Base-by-base conservation (phyloP, 2,329 filamentous ascomycete species). In the Penicillium sp. region DNA sequence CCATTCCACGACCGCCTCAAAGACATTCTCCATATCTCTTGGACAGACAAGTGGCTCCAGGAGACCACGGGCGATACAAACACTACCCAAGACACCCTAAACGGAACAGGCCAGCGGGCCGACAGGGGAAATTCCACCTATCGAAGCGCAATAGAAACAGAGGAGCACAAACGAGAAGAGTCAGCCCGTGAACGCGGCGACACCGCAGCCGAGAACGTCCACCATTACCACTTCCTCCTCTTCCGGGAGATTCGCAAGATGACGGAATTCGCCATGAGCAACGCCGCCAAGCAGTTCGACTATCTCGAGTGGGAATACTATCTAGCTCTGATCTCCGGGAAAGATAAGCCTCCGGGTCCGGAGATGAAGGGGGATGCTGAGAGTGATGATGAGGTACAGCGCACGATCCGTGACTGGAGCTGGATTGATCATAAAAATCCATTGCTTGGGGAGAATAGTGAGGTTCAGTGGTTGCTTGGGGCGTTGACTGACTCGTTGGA, bases 221-320 rank as follows among this genome's bases (percentile, higher is more conserved):
- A 77, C 50, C 81, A 81, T 59, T 81, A 73, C 49, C 72, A 72
- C 35, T 72, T 68, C 49, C 53, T 70, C 6, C 62, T 76, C 3
- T 65, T 74, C 43, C 64, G 65, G 7, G 70, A 75, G 44, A 60
- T 75, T 20, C 66, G 70, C 13, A 72, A 69, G 44, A 64, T 76
- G 48, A 68, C 74, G 46, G 54, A 65, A 7, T 69, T 74, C 42
- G 50, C 72, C 6, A 62, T 65, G 13, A 63, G 60, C 8, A 58
- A 62, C 28, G 61, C 65, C 2, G 58, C 66, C 1, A 73, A 71
- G 48, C 62, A 66, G 48, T 76, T 74, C 43, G 63, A 63, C 10
- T 75, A 74, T 44, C 62, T 69, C 5, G 71, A 75, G 58, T 81
- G 78, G 78, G 72, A 73, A 31, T 79, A 77, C 56, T 81, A 73